A percentile compares a stretch with the other conserved stretches of the same genome.
phyloP scores from a whole-genome alignment of 2,329 filamentous ascomycete genomes.

The Didymella pomorum region DNA sequence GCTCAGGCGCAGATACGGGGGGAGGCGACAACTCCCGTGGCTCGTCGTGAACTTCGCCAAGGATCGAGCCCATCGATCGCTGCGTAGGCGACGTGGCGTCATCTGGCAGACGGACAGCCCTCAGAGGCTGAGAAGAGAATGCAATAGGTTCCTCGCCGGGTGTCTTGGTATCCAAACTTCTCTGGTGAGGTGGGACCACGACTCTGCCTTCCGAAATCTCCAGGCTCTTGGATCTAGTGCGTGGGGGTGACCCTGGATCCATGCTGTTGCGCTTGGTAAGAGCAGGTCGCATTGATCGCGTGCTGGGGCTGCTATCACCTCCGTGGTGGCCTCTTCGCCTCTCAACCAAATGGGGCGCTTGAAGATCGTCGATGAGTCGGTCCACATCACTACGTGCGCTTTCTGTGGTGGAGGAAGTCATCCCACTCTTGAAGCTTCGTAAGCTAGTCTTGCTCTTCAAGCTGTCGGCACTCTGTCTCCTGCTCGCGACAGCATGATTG shows the following conservation, averaged over 20 bases:
- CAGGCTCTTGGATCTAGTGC: slow-evolving; percentile 38
- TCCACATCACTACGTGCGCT: slow-evolving; percentile 70
- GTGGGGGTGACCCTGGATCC: slow-evolving; percentile 20
- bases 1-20: slow-evolving; percentile 5
- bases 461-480: slow-evolving; percentile 53
- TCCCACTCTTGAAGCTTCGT: slow-evolving; percentile 57
- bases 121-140: slow-evolving; percentile 54
- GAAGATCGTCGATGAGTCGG: slow-evolving; percentile 74
- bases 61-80: slow-evolving; percentile 32
- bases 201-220: slow-evolving; percentile 27
- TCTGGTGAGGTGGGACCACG: slow-evolving; percentile 38
- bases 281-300: slow-evolving; percentile 34
- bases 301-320: slow-evolving; percentile 30
- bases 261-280: slow-evolving; percentile 42
- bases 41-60: slow-evolving; percentile 42
- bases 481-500: slow-evolving; percentile 17
- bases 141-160: slow-evolving; percentile 52
- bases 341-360: slow-evolving; percentile 60
- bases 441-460: slow-evolving; percentile 60
- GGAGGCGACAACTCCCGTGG: slow-evolving; percentile 20
- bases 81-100: slow-evolving; percentile 37
- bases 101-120: slow-evolving; percentile 58
- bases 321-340: slow-evolving; percentile 25
- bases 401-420: slow-evolving; percentile 49
- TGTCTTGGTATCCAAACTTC: slow-evolving; percentile 54